A percentile compares a stretch with the other conserved stretches of the same genome.
These are phyloP conservation scores for Oxyria digyna DNA, from an alignment of 148 eudicot species.

Conservation along the genomic window DNA sequence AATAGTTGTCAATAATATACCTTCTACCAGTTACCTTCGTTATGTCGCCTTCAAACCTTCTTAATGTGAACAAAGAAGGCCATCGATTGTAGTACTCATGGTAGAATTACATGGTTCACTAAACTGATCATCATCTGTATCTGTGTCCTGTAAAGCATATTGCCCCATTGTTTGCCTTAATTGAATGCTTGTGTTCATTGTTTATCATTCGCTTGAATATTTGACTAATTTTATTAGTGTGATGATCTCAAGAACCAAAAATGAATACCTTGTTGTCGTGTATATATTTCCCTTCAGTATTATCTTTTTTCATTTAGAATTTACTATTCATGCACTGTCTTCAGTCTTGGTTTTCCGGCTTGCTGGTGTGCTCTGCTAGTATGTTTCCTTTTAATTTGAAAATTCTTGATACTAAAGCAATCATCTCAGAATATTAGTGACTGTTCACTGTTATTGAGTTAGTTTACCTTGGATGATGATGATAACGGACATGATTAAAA, in stretches of 20 bases:
- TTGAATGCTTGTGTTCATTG: not conserved
- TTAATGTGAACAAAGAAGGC: not conserved
- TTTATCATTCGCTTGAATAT: not conserved
- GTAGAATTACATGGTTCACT: not conserved
- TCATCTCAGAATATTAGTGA: not conserved
- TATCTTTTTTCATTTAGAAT: not conserved
- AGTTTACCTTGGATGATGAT: not conserved
- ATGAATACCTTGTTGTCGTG: not conserved
- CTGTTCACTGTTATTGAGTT: not conserved
- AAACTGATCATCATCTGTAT: not conserved
- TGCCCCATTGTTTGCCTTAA: not conserved
- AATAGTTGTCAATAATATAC: not conserved
- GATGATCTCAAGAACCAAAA: not conserved
- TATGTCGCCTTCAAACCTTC: not conserved
- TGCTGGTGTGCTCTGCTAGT: not conserved
- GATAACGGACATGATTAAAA: not conserved
- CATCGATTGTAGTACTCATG: not conserved
- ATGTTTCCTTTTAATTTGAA: not conserved
- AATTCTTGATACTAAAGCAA: not conserved
- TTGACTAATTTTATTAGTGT: not conserved
- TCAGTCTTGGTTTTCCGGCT: not conserved
- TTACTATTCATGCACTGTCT: not conserved
- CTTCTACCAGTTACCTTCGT: not conserved
- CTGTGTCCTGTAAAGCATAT: not conserved
- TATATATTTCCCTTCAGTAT: not conserved